Evolutionary conservation across 2,329 filamentous ascomycete species (phyloP).

Genomic region (Cladosporium sphaerospermum): DNA sequence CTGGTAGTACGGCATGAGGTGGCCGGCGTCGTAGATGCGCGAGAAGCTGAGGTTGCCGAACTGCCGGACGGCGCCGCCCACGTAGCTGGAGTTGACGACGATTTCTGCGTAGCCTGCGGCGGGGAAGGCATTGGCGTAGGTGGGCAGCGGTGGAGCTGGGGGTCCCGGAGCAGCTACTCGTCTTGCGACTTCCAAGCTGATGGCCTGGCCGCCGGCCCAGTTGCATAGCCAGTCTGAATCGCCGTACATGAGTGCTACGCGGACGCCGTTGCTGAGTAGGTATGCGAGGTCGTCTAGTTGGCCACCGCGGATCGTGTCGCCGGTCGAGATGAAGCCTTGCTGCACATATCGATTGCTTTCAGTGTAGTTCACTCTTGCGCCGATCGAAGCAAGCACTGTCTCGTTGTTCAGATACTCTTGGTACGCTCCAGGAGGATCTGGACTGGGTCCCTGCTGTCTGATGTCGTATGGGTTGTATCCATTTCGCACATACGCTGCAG

Average conservation of each 20-base stretch:
- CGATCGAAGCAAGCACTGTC: conserved; percentile 44
- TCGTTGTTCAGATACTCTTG: conserved; percentile 46
- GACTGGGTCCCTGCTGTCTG: conserved; percentile 47
- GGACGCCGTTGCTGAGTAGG: conserved; percentile 38
- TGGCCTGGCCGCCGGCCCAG: conserved; percentile 68
- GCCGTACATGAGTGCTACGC: conserved; percentile 66
- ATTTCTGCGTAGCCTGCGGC: conserved; percentile 67
- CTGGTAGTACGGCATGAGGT: conserved; percentile 47
- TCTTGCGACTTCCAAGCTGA: conserved; percentile 53
- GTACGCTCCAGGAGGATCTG: conserved; percentile 48
- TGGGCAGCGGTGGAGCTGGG: conserved; percentile 9
- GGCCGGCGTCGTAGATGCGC: conserved; percentile 48
- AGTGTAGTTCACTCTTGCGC: conserved; percentile 47
- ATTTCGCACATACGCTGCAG: conserved; percentile 15
- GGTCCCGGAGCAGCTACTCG: conserved; percentile 15
- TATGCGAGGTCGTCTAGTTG: conserved; percentile 36
- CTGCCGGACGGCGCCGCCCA: conserved; percentile 68
- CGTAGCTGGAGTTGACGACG: conserved; percentile 60
- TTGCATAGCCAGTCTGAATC: conserved; percentile 52
- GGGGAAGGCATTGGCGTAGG: conserved; percentile 52
- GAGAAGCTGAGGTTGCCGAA: conserved; percentile 59
- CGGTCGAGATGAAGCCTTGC: conserved; percentile 38
- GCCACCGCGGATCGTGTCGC: conserved; percentile 39
- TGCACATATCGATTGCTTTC: conserved; percentile 35
- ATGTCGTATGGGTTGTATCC: conserved; percentile 45